A percentile compares a stretch with the other conserved stretches of the same genome.
Evolutionary conservation across 2,329 filamentous ascomycete species (phyloP).

Genomic region (Coleophoma cylindrospora): DNA sequence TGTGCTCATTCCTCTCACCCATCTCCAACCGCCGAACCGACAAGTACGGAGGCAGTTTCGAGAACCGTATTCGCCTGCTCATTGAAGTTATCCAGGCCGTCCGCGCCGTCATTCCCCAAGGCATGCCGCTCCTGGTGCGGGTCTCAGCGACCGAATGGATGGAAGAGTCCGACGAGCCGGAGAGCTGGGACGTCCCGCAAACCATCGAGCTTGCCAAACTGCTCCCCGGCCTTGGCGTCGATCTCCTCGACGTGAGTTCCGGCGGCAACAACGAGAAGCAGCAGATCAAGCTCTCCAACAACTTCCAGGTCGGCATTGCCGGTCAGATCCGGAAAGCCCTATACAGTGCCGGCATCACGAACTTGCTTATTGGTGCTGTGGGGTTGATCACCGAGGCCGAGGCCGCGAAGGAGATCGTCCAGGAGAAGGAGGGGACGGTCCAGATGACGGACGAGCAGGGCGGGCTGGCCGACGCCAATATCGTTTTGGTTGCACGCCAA

Average conservation of each 20-base stretch:
- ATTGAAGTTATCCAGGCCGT: constrained; percentile 47
- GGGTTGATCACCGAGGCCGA: constrained; percentile 64
- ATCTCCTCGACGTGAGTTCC: constrained; percentile 79
- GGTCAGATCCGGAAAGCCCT: constrained; percentile 65
- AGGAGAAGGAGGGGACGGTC: background rate
- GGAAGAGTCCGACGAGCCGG: constrained; percentile 29
- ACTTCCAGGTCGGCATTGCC: constrained; percentile 71
- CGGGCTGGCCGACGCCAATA: constrained; percentile 42
- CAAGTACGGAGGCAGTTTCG: constrained; percentile 59
- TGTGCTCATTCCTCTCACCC: constrained; percentile 60
- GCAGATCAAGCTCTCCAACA: constrained; percentile 51
- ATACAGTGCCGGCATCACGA: constrained; percentile 38
- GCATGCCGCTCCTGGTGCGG: constrained; percentile 52
- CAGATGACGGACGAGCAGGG: background rate
- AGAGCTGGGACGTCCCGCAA: constrained; percentile 10
- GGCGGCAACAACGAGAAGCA: constrained; percentile 63
- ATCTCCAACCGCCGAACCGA: constrained; percentile 57
- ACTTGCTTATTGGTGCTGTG: constrained; percentile 66
- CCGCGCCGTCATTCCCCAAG: constrained; percentile 44
- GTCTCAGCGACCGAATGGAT: constrained; percentile 62
- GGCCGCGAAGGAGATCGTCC: constrained; percentile 7
- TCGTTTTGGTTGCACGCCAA: constrained; percentile 65
- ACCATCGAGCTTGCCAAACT: constrained; percentile 58
- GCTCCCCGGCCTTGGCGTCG: constrained; percentile 68
- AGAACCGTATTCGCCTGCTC: constrained; percentile 60